These are phyloP conservation scores for Scutellaria baicalensis DNA, from an alignment of 257 asterid genomes.

Conservation along the genomic window DNA sequence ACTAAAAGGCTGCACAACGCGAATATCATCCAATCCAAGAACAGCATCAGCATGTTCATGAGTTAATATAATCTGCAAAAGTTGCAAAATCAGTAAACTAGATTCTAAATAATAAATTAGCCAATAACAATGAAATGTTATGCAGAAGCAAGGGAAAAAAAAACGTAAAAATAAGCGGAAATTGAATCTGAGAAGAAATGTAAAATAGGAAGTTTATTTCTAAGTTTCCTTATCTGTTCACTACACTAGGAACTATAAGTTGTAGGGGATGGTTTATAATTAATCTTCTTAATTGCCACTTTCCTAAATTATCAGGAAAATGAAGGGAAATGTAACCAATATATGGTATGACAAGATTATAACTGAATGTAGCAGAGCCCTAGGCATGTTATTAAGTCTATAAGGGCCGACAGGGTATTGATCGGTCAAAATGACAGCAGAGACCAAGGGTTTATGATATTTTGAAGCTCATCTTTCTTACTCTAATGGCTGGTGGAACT, in stretches of 20 bases:
- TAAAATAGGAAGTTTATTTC: no score
- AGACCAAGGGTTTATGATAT: background rate
- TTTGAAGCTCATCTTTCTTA: background rate
- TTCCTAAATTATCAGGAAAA: background rate
- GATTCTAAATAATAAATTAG: background rate
- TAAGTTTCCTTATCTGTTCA: no score
- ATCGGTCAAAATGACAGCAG: background rate
- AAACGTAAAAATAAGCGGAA: no score
- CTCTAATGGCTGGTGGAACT: background rate
- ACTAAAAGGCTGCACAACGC: constrained; percentile 87
- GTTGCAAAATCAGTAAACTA: constrained; percentile 9
- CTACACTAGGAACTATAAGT: no score
- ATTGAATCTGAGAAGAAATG: no score
- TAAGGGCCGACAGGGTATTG: background rate
- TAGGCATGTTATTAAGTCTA: background rate
- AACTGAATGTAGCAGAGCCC: background rate
- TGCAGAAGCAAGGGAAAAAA: background rate
- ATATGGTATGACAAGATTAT: background rate
- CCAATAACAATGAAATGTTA: background rate
- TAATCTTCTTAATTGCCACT: background rate
- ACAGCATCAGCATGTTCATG: constrained; percentile 99
- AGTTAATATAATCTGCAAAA: constrained; percentile 75
- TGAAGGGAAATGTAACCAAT: constrained; percentile 6
- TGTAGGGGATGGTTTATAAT: background rate
- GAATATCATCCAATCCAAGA: constrained; percentile 96